A percentile compares a stretch with the other conserved stretches of the same genome.
Conservation (phyloP, 495 filamentous ascomycete genomes). For the Talaromyces proteolyticus region DNA sequence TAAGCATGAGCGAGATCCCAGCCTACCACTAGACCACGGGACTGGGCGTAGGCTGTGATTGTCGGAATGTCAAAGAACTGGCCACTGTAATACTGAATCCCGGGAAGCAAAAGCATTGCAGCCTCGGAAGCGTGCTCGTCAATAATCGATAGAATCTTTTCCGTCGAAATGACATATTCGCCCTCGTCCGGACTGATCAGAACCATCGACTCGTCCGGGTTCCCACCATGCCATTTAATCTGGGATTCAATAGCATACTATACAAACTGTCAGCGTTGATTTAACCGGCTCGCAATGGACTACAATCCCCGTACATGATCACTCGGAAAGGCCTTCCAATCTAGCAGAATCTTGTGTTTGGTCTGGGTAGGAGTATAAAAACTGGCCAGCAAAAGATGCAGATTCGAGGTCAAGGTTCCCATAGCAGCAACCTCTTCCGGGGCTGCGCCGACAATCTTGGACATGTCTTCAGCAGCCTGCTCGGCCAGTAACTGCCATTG, state of each 20-base stretch:
- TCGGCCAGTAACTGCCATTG: slow-evolving; percentile 77
- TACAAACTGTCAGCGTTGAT: neutral
- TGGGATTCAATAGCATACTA: slow-evolving; percentile 91
- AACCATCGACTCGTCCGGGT: slow-evolving; percentile 66
- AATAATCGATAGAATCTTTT: slow-evolving; percentile 71
- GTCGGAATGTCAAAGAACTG: slow-evolving; percentile 81
- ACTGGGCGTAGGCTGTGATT: slow-evolving; percentile 77
- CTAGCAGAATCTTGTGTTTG: slow-evolving; percentile 81
- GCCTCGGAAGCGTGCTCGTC: slow-evolving; percentile 66
- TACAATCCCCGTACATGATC: slow-evolving; percentile 59
- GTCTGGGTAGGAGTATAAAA: slow-evolving; percentile 79
- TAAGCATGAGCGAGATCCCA: slow-evolving; percentile 96
- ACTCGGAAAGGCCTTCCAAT: slow-evolving; percentile 91
- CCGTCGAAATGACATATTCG: slow-evolving; percentile 52
- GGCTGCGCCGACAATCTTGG: slow-evolving; percentile 75
- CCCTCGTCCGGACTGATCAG: slow-evolving; percentile 59
- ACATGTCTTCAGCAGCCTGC: slow-evolving; percentile 64
- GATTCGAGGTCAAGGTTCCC: slow-evolving; percentile 87
- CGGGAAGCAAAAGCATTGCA: slow-evolving; percentile 78
- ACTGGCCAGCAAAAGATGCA: slow-evolving; percentile 82
- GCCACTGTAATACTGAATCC: slow-evolving; percentile 94
- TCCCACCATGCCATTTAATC: slow-evolving; percentile 69
- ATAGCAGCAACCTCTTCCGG: slow-evolving; percentile 81
- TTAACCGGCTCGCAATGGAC: neutral
- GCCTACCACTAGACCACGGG: slow-evolving; percentile 69